Conservation (phyloP, 495 filamentous ascomycete species). For the Schizothecium vesticola region DNA sequence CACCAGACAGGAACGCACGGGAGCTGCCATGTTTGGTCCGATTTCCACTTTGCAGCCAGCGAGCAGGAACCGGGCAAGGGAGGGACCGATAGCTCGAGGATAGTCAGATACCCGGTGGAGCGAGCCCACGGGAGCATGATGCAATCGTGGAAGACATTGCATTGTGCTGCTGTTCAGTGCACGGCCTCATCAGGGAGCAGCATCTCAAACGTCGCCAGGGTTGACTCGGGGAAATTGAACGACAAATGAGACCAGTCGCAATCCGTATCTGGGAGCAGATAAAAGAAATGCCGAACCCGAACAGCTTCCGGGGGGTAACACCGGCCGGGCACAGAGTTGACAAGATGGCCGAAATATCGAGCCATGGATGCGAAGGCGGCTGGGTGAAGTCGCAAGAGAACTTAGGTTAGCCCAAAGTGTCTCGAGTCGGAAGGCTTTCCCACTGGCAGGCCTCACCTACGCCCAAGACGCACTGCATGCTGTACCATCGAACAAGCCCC, state of each 20-base stretch:
- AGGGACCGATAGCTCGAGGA: not conserved
- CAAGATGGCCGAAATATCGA: not conserved
- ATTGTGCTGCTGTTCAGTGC: not conserved
- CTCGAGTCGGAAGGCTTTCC: not conserved
- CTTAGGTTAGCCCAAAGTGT: not conserved
- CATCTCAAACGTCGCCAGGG: not conserved
- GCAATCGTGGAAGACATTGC: not conserved
- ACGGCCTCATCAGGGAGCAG: not conserved
- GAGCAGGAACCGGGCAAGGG: not conserved
- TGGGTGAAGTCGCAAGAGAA: too few relatives aligned
- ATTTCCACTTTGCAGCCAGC: not conserved
- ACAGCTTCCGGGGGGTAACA: not conserved
- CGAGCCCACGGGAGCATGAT: not conserved
- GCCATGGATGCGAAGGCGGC: not conserved
- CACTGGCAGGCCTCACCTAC: not conserved
- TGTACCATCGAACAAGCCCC: conserved; percentile 16
- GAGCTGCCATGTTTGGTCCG: not conserved
- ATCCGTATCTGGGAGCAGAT: not conserved
- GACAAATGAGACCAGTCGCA: not conserved
- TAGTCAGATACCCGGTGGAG: not conserved
- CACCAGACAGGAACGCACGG: not conserved
- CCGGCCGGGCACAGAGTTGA: not conserved
- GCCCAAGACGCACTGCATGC: not conserved
- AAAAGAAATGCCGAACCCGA: not conserved
- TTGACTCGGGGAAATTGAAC: not conserved